Conservation (phyloP, 1,139 yeast species). For the Hyphopichia buzzinii region DNA sequence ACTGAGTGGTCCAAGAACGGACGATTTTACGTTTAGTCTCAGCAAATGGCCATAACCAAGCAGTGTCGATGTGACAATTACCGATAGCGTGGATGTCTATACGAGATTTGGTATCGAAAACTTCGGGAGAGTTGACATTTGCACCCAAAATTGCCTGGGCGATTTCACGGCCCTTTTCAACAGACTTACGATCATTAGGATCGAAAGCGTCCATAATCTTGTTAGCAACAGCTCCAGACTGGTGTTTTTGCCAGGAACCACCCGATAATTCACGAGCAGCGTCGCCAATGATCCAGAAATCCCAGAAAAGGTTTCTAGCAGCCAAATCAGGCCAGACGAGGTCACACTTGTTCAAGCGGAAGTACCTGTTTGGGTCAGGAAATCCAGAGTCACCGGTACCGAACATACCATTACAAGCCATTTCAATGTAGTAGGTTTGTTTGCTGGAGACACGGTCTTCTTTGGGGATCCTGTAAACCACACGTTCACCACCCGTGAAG, state of each 20-base stretch:
- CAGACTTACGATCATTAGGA: conserved; percentile 44
- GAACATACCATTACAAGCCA: conserved; percentile 93
- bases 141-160: conserved; percentile 66
- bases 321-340: conserved; percentile 76
- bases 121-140: conserved; percentile 61
- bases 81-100: conserved; percentile 78
- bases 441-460: conserved; percentile 40
- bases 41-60: conserved; percentile 98
- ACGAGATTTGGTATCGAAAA: conserved; percentile 38
- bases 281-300: conserved; percentile 86
- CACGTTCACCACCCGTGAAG: conserved; percentile 83
- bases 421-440: conserved; percentile 70
- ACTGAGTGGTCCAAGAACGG: conserved; percentile 93
- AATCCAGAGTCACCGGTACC: conserved; percentile 69
- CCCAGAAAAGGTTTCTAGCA: conserved; percentile 75
- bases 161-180: conserved; percentile 62
- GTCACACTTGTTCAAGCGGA: conserved; percentile 67
- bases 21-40: conserved; percentile 90
- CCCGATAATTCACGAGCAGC: conserved; percentile 84
- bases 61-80: conserved; percentile 95
- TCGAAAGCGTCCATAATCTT: conserved; percentile 83
- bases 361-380: conserved; percentile 67
- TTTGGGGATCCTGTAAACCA: conserved; percentile 66
- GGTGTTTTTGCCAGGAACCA: conserved; percentile 77
- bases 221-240: conserved; percentile 75